Percentiles rank a stretch among this genome's conserved stretches.
These are phyloP conservation scores for Colletotrichum sp. DNA, from an alignment of 2,329 filamentous ascomycete species.

Conservation along the genomic window DNA sequence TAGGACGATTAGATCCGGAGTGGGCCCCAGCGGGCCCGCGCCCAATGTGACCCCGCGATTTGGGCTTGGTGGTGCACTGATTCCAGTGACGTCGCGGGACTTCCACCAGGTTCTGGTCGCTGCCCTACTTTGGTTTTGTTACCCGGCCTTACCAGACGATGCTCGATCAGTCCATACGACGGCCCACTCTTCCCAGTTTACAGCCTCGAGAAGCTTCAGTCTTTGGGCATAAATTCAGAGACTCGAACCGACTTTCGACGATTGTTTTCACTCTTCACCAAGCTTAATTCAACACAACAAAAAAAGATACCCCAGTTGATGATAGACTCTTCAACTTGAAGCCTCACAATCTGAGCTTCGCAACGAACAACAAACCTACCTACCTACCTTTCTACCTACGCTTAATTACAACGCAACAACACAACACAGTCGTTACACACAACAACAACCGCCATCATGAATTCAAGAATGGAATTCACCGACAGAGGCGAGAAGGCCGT, in stretches of 20 bases:
- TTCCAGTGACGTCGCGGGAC: conserved; percentile 28
- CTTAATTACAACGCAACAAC: conserved; percentile 18
- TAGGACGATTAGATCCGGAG: background rate
- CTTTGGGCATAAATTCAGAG: conserved; percentile 7
- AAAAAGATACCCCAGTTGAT: conserved; percentile 16
- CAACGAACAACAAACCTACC: background rate
- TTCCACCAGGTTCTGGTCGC: conserved; percentile 28
- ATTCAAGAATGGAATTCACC: conserved; percentile 87
- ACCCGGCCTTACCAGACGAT: conserved; percentile 8
- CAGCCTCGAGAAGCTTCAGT: background rate
- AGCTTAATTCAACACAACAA: background rate
- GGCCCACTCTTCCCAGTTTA: conserved; percentile 20
- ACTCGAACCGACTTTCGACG: background rate
- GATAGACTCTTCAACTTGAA: conserved; percentile 20
- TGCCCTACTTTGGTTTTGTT: too few species aligned
- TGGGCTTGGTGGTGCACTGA: conserved; percentile 7
- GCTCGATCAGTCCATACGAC: conserved; percentile 13
- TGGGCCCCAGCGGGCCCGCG: background rate
- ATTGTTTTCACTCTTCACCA: background rate
- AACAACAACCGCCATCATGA: conserved; percentile 57
- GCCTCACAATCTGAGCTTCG: conserved; percentile 15
- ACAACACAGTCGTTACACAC: conserved; percentile 22
- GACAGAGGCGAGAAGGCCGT: conserved; percentile 91
- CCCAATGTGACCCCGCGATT: conserved; percentile 14
- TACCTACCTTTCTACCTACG: conserved; percentile 11